phyloP scores from a whole-genome alignment of 768 basidiomycete species.

The Scleroderma citrinum region DNA sequence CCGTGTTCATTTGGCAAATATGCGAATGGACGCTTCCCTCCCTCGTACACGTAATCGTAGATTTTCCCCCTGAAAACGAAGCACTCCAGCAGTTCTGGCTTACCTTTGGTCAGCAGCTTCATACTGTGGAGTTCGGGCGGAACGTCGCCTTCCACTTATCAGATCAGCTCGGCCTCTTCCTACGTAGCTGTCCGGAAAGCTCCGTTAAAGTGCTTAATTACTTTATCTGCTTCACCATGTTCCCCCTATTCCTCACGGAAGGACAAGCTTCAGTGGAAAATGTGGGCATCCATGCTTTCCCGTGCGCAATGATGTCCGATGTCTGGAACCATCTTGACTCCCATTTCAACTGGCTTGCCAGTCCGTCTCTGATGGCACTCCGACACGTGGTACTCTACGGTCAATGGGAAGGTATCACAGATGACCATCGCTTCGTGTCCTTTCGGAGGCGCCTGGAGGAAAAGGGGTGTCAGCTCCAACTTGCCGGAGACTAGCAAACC shows the following conservation, averaged over 20 bases:
- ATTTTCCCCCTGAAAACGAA: conserved; percentile 35
- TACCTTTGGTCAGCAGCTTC: conserved; percentile 43
- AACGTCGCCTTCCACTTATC: conserved; percentile 46
- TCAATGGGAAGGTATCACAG: conserved; percentile 40
- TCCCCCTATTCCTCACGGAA: conserved; percentile 17
- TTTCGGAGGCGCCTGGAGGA: conserved; percentile 28
- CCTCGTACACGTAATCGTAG: conserved; percentile 46
- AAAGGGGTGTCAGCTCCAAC: conserved; percentile 28
- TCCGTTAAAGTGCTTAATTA: conserved; percentile 49
- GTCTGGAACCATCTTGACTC: conserved; percentile 26
- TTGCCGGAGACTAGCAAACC: conserved; percentile 8
- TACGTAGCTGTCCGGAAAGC: conserved; percentile 40
- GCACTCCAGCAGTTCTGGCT: conserved; percentile 45
- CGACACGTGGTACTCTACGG: conserved; percentile 44
- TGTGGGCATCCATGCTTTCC: conserved; percentile 47
- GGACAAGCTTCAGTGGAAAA: conserved; percentile 33
- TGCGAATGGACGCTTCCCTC: conserved; percentile 47
- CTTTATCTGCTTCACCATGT: conserved; percentile 43
- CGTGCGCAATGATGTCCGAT: conserved; percentile 37
- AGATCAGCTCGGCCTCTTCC: conserved; percentile 43
- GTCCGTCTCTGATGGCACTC: conserved; percentile 41
- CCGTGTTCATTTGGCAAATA: conserved; percentile 47
- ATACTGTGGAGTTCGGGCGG: conserved; percentile 52
- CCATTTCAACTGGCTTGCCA: conserved; percentile 43
- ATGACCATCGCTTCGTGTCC: conserved; percentile 33